phyloP scores from a whole-genome alignment of 2,329 filamentous ascomycete genomes.

The Colletotrichum cuscutae region DNA sequence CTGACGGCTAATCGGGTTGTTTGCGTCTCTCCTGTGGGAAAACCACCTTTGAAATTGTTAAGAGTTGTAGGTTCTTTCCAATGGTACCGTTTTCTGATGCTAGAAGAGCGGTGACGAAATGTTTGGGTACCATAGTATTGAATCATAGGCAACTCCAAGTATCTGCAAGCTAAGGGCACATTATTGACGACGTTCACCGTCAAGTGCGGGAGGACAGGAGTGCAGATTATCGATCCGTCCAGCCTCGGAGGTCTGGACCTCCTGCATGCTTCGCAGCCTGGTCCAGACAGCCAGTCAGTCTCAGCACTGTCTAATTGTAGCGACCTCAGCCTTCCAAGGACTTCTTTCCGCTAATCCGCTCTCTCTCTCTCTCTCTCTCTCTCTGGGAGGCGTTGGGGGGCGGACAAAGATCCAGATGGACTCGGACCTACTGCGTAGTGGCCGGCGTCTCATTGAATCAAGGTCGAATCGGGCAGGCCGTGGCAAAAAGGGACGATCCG shows the following conservation, averaged over 20 bases:
- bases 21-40: no score
- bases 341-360: not conserved
- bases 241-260: conserved; percentile 6
- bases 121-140: not conserved
- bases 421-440: conserved; percentile 3
- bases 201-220: not conserved
- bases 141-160: not conserved
- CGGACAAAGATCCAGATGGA: conserved; percentile 21
- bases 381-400: not conserved
- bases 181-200: no score
- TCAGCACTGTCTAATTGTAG: not conserved
- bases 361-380: no score
- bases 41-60: no score
- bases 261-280: not conserved
- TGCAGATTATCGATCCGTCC: conserved; percentile 6
- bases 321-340: not conserved
- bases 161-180: not conserved
- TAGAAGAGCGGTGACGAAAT: conserved; percentile 42
- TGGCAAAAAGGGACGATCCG: conserved; percentile 36
- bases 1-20: not conserved
- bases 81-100: no score
- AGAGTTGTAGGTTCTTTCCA: no score
- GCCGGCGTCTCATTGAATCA: conserved; percentile 27
- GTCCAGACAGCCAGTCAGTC: not conserved
- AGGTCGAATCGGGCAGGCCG: conserved; percentile 37